Evolutionary conservation across 2,329 filamentous ascomycete species (phyloP).

Genomic region (Ascochyta pisi): DNA sequence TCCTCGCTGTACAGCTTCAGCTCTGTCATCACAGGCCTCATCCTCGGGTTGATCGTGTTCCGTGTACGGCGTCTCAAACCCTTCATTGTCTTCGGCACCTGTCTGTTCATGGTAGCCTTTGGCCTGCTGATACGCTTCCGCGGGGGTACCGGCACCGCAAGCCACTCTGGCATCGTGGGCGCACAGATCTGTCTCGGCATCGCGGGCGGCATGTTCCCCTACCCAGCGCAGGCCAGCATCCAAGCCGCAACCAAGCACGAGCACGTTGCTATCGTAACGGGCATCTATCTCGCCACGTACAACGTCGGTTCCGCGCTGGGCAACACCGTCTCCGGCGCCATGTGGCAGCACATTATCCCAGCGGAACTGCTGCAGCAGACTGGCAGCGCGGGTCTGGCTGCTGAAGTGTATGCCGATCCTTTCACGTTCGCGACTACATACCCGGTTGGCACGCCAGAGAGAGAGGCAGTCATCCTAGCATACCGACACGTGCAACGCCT

Average conservation of each 20-base stretch:
- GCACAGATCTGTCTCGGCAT: slow-evolving; percentile 69
- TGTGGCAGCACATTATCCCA: slow-evolving; percentile 65
- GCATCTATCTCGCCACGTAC: slow-evolving; percentile 67
- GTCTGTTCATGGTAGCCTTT: slow-evolving; percentile 69
- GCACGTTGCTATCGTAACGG: slow-evolving; percentile 69
- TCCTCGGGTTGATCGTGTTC: slow-evolving; percentile 63
- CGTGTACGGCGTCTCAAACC: slow-evolving; percentile 65
- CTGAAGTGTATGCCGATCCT: slow-evolving; percentile 51
- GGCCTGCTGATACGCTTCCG: slow-evolving; percentile 69
- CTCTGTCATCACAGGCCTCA: slow-evolving; percentile 64
- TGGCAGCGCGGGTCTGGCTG: slow-evolving; percentile 51
- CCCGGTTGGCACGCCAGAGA: slow-evolving; percentile 54
- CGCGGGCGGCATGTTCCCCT: slow-evolving; percentile 68
- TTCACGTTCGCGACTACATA: slow-evolving; percentile 49
- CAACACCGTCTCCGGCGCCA: slow-evolving; percentile 65
- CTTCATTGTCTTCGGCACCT: slow-evolving; percentile 68
- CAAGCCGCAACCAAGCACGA: slow-evolving; percentile 60
- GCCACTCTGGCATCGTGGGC: slow-evolving; percentile 65
- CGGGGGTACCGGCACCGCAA: slow-evolving; percentile 55
- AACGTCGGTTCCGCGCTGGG: slow-evolving; percentile 68
- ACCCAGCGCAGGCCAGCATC: slow-evolving; percentile 59
- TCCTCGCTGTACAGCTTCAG: slow-evolving; percentile 65
- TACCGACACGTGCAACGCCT: slow-evolving; percentile 57
- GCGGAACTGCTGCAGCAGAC: slow-evolving; percentile 50
- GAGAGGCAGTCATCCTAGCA: slow-evolving; percentile 52